phyloP scores from a whole-genome alignment of 176 grass and related monocot species.

The Sorghum bicolor region Sorghum_bicolor_NCBIv3 NC_012870.2:70421501-70422000 shows the following conservation, averaged over 20 bases:
- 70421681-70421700: too few relatives aligned
- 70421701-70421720: too few relatives aligned
- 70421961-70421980: not conserved
- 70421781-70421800: not conserved
- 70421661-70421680: too few relatives aligned
- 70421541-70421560: not conserved
- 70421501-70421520: too few relatives aligned
- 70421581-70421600: not conserved
- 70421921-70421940: not conserved
- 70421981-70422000: not conserved
- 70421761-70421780: too few relatives aligned
- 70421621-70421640: too few relatives aligned
- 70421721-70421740: too few relatives aligned
- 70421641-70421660: too few relatives aligned
- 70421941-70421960: not conserved
- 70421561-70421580: not conserved
- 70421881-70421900: not conserved
- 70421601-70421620: not conserved
- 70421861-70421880: not conserved
- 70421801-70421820: not conserved
- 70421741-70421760: too few relatives aligned
- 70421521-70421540: too few relatives aligned
- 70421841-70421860: not conserved
- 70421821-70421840: too few relatives aligned
- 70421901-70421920: not conserved